These are phyloP conservation scores for Puccinellia tenuiflora DNA, from an alignment of 176 grass and related monocot genomes.

Conservation along the genomic window DNA sequence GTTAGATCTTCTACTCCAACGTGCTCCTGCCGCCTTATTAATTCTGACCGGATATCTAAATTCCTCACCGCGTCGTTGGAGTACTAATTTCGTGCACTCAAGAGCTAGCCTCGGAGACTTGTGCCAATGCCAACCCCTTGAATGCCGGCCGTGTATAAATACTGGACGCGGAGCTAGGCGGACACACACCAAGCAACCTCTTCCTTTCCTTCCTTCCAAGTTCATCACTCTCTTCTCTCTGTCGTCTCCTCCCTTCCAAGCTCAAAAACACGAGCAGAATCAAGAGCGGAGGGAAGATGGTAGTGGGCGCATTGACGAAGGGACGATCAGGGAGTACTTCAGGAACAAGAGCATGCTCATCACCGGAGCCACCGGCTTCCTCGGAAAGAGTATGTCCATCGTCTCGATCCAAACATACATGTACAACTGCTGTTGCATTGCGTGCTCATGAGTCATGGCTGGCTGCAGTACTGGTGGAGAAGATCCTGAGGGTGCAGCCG, in stretches of 20 bases:
- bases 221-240: neutral
- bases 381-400: constrained; percentile 88
- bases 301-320: constrained; percentile 42
- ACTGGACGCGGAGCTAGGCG: neutral
- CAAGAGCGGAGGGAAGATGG: neutral
- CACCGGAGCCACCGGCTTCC: constrained; percentile 83
- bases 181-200: neutral
- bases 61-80: neutral
- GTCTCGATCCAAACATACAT: too few relatives aligned
- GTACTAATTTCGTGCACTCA: constrained; percentile 18
- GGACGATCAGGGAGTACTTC: constrained; percentile 51
- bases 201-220: neutral
- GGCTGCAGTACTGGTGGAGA: constrained; percentile 90
- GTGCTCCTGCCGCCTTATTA: too few relatives aligned
- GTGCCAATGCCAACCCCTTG: too few relatives aligned
- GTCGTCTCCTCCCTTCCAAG: too few relatives aligned
- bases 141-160: too few relatives aligned
- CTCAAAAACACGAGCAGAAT: neutral
- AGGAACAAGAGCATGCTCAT: constrained; percentile 76
- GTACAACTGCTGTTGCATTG: too few relatives aligned
- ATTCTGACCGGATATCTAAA: too few relatives aligned
- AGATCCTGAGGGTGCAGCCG: constrained; percentile 79
- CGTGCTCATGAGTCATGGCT: too few relatives aligned
- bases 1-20: too few relatives aligned
- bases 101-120: neutral